These are phyloP conservation scores for Pythium diclinum DNA, from an alignment of 352 stramenopile genomes.

Conservation along the genomic window DNA sequence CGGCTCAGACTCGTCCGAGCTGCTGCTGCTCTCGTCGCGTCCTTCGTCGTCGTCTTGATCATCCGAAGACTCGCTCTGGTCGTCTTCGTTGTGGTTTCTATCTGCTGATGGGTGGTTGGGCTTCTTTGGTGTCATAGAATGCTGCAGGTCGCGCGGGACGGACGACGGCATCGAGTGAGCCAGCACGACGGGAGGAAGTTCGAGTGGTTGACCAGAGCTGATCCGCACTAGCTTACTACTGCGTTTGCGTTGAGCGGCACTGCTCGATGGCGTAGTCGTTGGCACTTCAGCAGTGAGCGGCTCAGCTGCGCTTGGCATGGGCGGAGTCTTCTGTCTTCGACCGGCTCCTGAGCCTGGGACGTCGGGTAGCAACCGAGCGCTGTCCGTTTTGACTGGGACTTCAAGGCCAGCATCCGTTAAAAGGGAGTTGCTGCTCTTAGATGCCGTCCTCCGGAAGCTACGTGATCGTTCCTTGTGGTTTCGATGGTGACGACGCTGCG, in stretches of 20 bases:
- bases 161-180: not conserved
- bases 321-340: not conserved
- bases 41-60: constrained; percentile 24
- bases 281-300: not conserved
- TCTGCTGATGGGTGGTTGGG: not conserved
- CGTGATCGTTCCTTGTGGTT: constrained; percentile 19
- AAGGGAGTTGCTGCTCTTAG: constrained; percentile 3
- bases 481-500: not conserved
- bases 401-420: not conserved
- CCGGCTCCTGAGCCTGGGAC: constrained; percentile 8
- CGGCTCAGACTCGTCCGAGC: constrained; percentile 31
- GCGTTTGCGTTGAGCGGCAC: not conserved
- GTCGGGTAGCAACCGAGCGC: constrained; percentile 11
- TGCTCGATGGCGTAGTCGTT: no score
- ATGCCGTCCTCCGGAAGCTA: not conserved
- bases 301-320: not conserved
- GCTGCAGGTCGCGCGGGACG: not conserved
- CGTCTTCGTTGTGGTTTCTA: constrained; percentile 18
- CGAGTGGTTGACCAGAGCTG: constrained; percentile 19
- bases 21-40: constrained; percentile 22
- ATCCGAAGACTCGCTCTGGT: not conserved
- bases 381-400: not conserved
- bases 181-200: constrained; percentile 22
- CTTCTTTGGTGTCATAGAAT: not conserved
- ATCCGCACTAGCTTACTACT: constrained; percentile 26